Base-by-base conservation (phyloP, 768 basidiomycete species). In the Pulveroboletus sp. region DNA sequence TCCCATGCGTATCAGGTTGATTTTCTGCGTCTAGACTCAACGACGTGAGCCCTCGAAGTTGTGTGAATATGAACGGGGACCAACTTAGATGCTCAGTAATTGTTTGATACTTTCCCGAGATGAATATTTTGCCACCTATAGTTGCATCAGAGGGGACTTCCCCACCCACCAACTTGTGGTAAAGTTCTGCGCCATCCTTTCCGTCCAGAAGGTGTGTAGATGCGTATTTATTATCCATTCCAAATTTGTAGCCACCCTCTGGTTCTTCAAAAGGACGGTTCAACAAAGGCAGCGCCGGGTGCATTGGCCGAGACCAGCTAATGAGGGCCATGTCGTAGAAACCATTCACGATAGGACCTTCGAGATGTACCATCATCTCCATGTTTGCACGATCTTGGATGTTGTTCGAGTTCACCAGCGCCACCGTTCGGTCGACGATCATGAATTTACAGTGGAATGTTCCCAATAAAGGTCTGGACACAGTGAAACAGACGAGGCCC, bases 371-470 rank as follows among this genome's bases (percentile, higher is more conserved):
- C 82, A 84, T 84, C 76, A 85, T 78, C 64, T 80, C 75, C 51
- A 75, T 54, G 56, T 77, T 75, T 7, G 72, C 68, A 17, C 75
- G 72, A 54, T 81, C 77, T 65, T 84, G 83, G 34, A 86, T 82
- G 48, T 86, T 86, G 66, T 85, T 85, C 43, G 76, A 78, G 62
- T 82, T 81, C 45, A 87, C 64, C 46, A 85, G 64, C 1, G 81
- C 84, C 30, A 84, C 69, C 56, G 78, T 80, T n/a, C 83, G 72
- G 61, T 88, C 85, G 2, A 86, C 79, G 36, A 87, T 70, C 68
- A 86, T 71, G 59, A 79, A 85, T 60, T 87, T 86, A 39, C 80
- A 77, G 56, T 88, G 86, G 64, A 86, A 87, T 0, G 85, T 87
- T 12, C 84, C 83, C 3, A 82, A 63, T 19, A 82, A 52, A 4